Base-by-base conservation (phyloP, 192 early-diverging fungal species). In the Phycomyces blakesleeanus region DNA sequence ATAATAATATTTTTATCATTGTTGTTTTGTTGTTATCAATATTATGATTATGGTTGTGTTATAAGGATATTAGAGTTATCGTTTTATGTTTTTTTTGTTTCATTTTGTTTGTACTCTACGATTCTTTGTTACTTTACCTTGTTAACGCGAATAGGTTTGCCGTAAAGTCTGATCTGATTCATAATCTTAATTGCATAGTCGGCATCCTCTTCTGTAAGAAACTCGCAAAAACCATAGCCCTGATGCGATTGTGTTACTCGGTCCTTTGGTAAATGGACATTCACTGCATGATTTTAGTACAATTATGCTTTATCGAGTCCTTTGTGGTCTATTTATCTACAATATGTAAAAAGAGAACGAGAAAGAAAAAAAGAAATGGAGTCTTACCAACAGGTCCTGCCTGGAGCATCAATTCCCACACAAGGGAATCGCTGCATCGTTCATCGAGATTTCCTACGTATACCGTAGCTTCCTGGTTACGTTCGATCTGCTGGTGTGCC, bases 351-450 rank as follows among this genome's bases (percentile, higher is more conserved):
- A 16, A 61, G 51, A 54, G 8, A 42, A 14, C 7, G 27, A 50
- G 40, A 20, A n/a, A 51, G 16, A 61, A 57, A 54, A 8, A 42
- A 14, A n/a, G 27, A 50, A 51, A 20, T 39, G 20, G 21, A 10
- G 39, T 74, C 29, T 76, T 79, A 87, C 89, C 90, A 26, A 93
- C 91, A 20, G 94, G 97, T 0, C 97, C 97, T 9, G 91, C 95
- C 73, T 99, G 97, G 54, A 97, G 86, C 91, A 99, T 94, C 69
- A 99, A 83, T 70, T 99, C 97, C 96, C 96, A 99, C 27, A 99
- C 75, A 51, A 99, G 74, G 20, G 89, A 84, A 61, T 99, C 97
- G 3, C 93, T 90, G 38, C 90, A 92, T 24, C 93, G 82, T 55
- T 96, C 94, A 73, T 98, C 96, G 57, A 99, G 83, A 75, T 99